Conservation (phyloP, 116 monocot genomes). For the Dioscorea cayenensis region DNA sequence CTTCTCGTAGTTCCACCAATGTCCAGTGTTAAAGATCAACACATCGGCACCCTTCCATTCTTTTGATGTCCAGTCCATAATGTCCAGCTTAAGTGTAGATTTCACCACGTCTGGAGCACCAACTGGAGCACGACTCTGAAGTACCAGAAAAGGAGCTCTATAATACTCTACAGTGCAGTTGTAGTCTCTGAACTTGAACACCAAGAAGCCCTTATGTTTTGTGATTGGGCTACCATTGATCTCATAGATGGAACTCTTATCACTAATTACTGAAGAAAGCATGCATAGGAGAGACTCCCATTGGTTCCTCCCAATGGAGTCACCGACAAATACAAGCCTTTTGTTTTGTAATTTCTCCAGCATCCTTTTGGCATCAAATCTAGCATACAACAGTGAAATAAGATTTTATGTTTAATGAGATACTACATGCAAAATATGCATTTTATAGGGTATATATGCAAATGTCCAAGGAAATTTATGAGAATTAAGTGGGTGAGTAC, state of each 20-base stretch:
- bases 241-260: conserved; percentile 67
- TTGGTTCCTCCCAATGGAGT: conserved; percentile 83
- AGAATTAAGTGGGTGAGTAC: too few species aligned
- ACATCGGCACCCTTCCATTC: conserved; percentile 65
- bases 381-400: background rate
- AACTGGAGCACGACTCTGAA: conserved; percentile 40
- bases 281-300: conserved; percentile 90
- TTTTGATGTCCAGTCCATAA: conserved; percentile 53
- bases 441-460: too few species aligned
- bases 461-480: too few species aligned
- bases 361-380: conserved; percentile 71
- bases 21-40: conserved; percentile 73
- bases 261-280: conserved; percentile 41
- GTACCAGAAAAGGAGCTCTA: conserved; percentile 57
- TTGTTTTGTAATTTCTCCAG: conserved; percentile 46
- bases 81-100: conserved; percentile 49
- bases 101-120: conserved; percentile 29
- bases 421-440: too few species aligned
- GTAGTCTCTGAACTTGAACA: conserved; percentile 58
- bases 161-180: conserved; percentile 82
- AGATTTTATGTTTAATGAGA: background rate
- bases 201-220: conserved; percentile 63
- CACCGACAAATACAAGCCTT: conserved; percentile 69
- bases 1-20: conserved; percentile 92
- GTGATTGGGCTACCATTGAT: conserved; percentile 69